Base-by-base conservation (phyloP, 495 filamentous ascomycete genomes). In the Haplographium delicatum region DNA sequence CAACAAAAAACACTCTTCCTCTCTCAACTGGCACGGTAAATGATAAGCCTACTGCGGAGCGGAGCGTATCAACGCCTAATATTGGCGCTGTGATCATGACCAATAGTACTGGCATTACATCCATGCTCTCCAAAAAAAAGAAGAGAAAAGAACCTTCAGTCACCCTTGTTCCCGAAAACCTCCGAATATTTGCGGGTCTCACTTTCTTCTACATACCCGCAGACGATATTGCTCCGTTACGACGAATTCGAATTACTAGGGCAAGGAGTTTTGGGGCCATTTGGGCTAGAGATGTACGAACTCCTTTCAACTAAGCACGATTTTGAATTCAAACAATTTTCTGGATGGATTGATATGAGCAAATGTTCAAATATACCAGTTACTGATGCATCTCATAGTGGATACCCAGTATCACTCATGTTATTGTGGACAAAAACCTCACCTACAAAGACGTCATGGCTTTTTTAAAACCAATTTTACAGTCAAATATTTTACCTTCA, bases 181-280 rank as follows among this genome's bases (percentile, higher is more conserved):
- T 79, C 47, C 76, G 80, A 56, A 78, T 91, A 9, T 85, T 94
- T 65, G 79, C 74, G 40, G 76, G 70, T 0, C 62, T 86, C 13
- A 67, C 65, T 0, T 88, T 91, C 57, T 89, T 74, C 51, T 98
- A 95, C 64, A 76, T 93, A 20, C 93, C 89, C 0, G 86, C 91
- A 50, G 81, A 86, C 53, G 83, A 90, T 55, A 72, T 84, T 33
- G 76, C 81, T 15, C 77, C 76, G 1, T 67, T 78, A 1, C 78
- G 91, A 18, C 78, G 76, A 46, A 58, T 84, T 22, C 81, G 86
- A 23, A 91, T 96, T 34, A 74, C 74, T 22, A 88, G 83, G 63
- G 83, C 85, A 0, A 74, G 79, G 47, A 83, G 91, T 57, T 84
- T 83, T 60, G 93, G 93, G 23, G 91, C 82, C 4, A 67, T 62